phyloP scores from a whole-genome alignment of 441 rosid species.

The Biscutella laevigata region DNA sequence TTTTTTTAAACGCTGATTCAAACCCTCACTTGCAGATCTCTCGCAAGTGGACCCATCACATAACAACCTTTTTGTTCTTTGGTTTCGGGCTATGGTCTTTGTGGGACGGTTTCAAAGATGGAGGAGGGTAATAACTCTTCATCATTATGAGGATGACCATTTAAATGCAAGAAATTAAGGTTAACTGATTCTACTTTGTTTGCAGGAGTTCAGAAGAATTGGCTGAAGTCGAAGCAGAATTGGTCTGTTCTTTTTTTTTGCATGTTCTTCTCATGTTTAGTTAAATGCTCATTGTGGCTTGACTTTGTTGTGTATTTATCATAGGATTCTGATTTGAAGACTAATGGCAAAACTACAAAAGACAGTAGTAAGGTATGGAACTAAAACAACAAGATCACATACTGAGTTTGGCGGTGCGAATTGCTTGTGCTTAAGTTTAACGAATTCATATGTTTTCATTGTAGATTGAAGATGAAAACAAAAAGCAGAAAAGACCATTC shows the following conservation, averaged over 20 bases:
- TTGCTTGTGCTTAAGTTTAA: background rate
- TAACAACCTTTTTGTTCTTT: slow-evolving; percentile 75
- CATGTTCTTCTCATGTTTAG: background rate
- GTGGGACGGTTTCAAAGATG: slow-evolving; percentile 70
- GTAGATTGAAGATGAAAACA: slow-evolving; percentile 65
- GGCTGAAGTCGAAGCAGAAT: slow-evolving; percentile 85
- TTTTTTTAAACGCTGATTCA: background rate
- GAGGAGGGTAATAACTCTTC: slow-evolving; percentile 39
- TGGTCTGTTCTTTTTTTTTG: slow-evolving; percentile 39
- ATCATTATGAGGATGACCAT: background rate
- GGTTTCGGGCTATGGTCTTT: slow-evolving; percentile 92
- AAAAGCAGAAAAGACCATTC: slow-evolving; percentile 63
- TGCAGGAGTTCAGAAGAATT: slow-evolving; percentile 72
- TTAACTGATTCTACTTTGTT: slow-evolving; percentile 4
- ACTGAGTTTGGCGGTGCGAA: background rate
- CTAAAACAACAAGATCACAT: background rate
- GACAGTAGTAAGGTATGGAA: slow-evolving; percentile 48
- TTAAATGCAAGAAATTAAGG: background rate
- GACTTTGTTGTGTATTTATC: slow-evolving; percentile 5
- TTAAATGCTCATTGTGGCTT: slow-evolving; percentile 12
- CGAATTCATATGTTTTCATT: background rate
- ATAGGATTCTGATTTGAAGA: slow-evolving; percentile 73
- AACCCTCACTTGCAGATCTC: slow-evolving; percentile 52
- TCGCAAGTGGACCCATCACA: slow-evolving; percentile 89
- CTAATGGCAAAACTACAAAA: slow-evolving; percentile 36